phyloP scores from a whole-genome alignment of 1,139 yeast genomes.

The Candida sp. region DNA sequence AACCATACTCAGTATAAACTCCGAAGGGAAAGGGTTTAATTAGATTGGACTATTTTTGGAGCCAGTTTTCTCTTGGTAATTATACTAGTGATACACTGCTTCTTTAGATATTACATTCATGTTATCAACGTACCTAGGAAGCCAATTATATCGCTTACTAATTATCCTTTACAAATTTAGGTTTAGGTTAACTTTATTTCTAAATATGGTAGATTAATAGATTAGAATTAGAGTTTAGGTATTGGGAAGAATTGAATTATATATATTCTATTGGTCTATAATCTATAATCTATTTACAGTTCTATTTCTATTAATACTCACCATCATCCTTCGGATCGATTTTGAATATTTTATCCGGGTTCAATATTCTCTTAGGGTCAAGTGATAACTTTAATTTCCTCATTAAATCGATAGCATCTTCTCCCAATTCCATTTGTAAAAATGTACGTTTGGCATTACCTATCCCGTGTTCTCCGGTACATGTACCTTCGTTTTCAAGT shows the following conservation, averaged over 20 bases:
- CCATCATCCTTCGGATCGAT: conserved; percentile 52
- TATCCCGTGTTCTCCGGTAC: conserved; percentile 65
- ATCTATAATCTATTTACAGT: too few relatives aligned
- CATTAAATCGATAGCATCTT: conserved; percentile 51
- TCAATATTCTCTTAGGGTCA: conserved; percentile 54
- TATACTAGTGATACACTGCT: too few relatives aligned
- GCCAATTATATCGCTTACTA: too few relatives aligned
- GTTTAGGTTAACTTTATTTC: neutral
- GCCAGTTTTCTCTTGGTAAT: too few relatives aligned
- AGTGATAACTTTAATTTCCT: conserved; percentile 51
- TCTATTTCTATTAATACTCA: conserved; percentile 9
- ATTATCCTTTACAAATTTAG: neutral
- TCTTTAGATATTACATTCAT: too few relatives aligned
- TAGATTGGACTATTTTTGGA: too few relatives aligned
- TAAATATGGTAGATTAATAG: neutral
- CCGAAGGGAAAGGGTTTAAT: too few relatives aligned
- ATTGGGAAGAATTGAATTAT: too few relatives aligned
- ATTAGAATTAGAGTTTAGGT: neutral
- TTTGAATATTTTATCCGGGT: conserved; percentile 58
- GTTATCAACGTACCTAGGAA: too few relatives aligned
- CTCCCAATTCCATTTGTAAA: conserved; percentile 48
- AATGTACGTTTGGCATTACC: conserved; percentile 55
- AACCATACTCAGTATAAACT: too few relatives aligned
- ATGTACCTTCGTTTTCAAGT: conserved; percentile 52
- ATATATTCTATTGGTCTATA: too few relatives aligned